phyloP scores from a whole-genome alignment of 768 basidiomycete genomes.

The Mycena vulgaris region DNA sequence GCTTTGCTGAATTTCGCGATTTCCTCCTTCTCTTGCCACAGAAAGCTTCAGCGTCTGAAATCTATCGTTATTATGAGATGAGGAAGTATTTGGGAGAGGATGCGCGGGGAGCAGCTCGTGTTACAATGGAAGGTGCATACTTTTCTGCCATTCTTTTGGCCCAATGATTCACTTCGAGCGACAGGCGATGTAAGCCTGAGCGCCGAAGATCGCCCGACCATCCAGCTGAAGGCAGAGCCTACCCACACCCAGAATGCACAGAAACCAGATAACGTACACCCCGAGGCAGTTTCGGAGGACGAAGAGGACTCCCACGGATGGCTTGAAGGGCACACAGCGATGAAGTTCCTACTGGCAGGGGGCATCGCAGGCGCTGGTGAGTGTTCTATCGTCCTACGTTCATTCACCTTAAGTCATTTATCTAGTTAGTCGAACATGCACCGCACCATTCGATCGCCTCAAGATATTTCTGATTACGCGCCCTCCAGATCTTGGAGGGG shows the following conservation, averaged over 20 bases:
- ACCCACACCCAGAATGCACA: constrained; percentile 53
- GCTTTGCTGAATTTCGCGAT: constrained; percentile 90
- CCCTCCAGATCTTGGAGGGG: constrained; percentile 78
- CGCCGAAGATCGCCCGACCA: constrained; percentile 75
- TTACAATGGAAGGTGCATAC: constrained; percentile 89
- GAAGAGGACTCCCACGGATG: constrained; percentile 74
- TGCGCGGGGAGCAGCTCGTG: constrained; percentile 82
- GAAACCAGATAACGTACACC: constrained; percentile 58
- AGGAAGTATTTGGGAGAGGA: constrained; percentile 79
- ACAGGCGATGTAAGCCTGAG: constrained; percentile 85
- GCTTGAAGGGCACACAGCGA: constrained; percentile 79
- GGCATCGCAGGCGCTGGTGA: constrained; percentile 95
- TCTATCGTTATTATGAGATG: constrained; percentile 87
- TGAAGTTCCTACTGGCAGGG: constrained; percentile 94
- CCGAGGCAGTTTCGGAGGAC: constrained; percentile 50
- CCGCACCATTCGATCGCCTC: constrained; percentile 97
- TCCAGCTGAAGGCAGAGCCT: constrained; percentile 47
- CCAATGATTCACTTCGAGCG: constrained; percentile 21
- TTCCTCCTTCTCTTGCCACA: constrained; percentile 91
- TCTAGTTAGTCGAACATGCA: constrained; percentile 94
- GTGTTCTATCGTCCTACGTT: constrained; percentile 42
- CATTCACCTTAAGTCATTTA: constrained; percentile 39
- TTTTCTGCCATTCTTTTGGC: constrained; percentile 12
- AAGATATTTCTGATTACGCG: constrained; percentile 97
- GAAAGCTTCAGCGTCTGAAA: constrained; percentile 85